Base-by-base conservation (phyloP, 108 stramenopile species). In the Conticribra weissflogii region DNA sequence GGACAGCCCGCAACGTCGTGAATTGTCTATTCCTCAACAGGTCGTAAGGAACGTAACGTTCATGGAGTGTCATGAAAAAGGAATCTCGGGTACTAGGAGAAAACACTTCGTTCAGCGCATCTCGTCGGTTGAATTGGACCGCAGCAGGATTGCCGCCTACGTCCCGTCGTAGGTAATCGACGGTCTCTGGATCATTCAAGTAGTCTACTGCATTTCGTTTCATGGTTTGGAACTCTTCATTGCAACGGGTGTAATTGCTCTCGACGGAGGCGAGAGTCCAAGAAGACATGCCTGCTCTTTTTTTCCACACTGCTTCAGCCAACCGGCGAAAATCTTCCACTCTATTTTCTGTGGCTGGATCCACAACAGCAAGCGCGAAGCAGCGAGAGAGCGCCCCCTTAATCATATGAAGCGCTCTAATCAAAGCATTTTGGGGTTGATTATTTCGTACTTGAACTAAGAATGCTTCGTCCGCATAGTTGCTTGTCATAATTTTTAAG, bases 201-300 rank as follows among this genome's bases (percentile, higher is more conserved):
- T 79, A 79, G 34, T 79, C 78, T 29, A 41, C 59, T 50, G 66
- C 78, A 65, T 79, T 79, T 36, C 36, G 68, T 33, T 79, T 79
- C 64, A 74, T 62, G 16, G 33, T 67, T 24, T 55, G 58, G 44
- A 74, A 79, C 58, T 74, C 72, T 74, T 74, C 72, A 29, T 36
- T 27, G 21, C 63, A 74, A 22, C 57, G 27, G 16, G 45, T 59
- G 48, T 45, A 74, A 21, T 32, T 63, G 2, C 65, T 63, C 34
- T 74, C 65, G 27, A 74, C 47, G 47, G 64, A 47, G 1, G 9
- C 21, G 32, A 74, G 25, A 2, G 72, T 48, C 14, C 61, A 58
- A 25, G 64, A 36, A 21, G 34, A 58, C 19, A 30, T 25, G 17
- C 21, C 52, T 12, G 58, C 54, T 47, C 60, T 68, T 54, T 69